phyloP scores from a whole-genome alignment of 73 alveolate species.

The Paramecium bursaria region DNA sequence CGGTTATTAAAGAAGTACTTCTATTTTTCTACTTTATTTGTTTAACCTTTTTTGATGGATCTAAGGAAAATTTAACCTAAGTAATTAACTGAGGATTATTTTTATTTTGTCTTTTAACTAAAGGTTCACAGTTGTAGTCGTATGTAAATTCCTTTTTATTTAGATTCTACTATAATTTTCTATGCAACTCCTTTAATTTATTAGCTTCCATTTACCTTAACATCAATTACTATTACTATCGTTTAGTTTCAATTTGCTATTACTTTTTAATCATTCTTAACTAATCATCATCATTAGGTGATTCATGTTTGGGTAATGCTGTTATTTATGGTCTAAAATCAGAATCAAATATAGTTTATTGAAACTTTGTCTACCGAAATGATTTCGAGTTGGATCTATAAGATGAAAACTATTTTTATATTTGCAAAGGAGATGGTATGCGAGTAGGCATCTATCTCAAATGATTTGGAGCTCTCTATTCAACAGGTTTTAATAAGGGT shows the following conservation, averaged over 20 bases:
- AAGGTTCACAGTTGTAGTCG: slow-evolving; percentile 46
- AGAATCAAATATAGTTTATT: too few species aligned
- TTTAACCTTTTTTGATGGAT: not conserved
- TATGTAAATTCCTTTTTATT: slow-evolving; percentile 29
- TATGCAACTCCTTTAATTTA: not conserved
- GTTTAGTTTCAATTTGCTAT: not conserved
- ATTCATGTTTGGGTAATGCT: too few species aligned
- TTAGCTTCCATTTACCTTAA: not conserved
- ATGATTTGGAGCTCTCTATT: too few species aligned
- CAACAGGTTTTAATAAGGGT: too few species aligned
- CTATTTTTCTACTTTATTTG: not conserved
- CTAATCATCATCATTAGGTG: not conserved
- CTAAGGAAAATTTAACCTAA: slow-evolving; percentile 11
- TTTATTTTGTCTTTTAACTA: not conserved
- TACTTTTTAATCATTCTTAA: not conserved
- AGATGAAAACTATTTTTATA: too few species aligned
- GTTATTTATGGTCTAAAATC: too few species aligned
- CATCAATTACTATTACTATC: not conserved
- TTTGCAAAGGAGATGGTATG: too few species aligned
- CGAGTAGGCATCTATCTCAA: too few species aligned
- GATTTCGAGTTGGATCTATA: too few species aligned
- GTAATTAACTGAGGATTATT: not conserved
- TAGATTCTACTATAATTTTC: too few species aligned
- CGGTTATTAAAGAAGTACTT: not conserved
- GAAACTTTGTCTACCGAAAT: too few species aligned